Evolutionary conservation across 2,329 filamentous ascomycete species (phyloP), one percentile per base, ranked within the genome.

Genomic region (Beauveria asiatica): DNA sequence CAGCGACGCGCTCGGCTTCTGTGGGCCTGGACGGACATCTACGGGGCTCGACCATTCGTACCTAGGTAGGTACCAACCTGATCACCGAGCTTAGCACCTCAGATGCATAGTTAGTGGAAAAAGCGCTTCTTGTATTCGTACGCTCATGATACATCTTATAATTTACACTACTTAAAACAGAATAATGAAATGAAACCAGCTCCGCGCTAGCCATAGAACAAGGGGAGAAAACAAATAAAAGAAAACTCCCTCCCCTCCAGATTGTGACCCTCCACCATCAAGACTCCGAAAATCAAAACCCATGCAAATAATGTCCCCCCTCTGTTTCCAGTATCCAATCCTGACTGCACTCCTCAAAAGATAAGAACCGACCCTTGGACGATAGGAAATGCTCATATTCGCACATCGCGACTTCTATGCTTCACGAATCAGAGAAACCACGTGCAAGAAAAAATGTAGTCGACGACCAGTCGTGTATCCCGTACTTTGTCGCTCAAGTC

Each of bases 91-190:
- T 33, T 13, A 37, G 11, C 30, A 33, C 11, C 46, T 27, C 23
- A 17, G 6, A 41, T 17, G 13, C 11, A 42, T 41, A 30, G n/a
- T 23, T 23, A 23, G n/a, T 42, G 33, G 27, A 41, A 51, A 49
- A 9, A 3, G 23, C 3, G 8, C 17, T 23, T 25, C 48, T 16
- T 54, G 25, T 59, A 48, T 46, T 51, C 57, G 41, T 59, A 52
- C 57, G 49, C 57, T 41, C 48, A 52, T 48, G 41, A 49, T 59
- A 59, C 46, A 59, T 59, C 57, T 59, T 54, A 27, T 59, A 59
- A 52, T 59, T 27, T 59, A 59, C 57, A 59, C 25, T 52, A 59
- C 57, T 46, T 10, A 10, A 44, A 53, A 51, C 57, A 52, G 19
- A 53, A 19, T 13, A 56, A 55, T 46, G 33, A 27, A 53, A 50